Conservation (phyloP, 2,329 filamentous ascomycete genomes). For the Neonectria ditissima region DNA sequence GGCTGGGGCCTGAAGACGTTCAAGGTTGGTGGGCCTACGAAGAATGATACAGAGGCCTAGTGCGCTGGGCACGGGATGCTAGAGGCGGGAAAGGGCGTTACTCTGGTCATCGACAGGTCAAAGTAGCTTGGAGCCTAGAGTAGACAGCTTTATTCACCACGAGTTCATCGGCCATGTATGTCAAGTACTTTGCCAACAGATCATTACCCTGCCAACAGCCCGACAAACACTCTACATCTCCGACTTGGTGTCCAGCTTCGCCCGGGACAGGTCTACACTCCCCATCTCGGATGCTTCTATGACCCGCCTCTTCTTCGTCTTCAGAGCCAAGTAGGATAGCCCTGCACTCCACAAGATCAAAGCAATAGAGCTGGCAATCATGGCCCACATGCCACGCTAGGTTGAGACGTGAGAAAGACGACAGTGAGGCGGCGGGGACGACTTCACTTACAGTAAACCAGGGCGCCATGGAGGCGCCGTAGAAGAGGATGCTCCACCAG, state of each 20-base stretch:
- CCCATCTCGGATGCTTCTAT: slow-evolving; percentile 2
- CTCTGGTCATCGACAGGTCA: too few relatives aligned
- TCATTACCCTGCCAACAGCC: background rate
- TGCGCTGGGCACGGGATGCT: background rate
- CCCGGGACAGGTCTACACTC: background rate
- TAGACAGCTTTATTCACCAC: too few relatives aligned
- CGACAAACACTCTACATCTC: background rate
- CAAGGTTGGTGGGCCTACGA: background rate
- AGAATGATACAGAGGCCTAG: background rate
- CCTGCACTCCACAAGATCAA: slow-evolving; percentile 69
- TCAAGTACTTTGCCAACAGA: background rate
- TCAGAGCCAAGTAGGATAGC: slow-evolving; percentile 55
- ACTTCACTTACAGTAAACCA: slow-evolving; percentile 67
- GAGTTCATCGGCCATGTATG: background rate
- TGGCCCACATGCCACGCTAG: slow-evolving; percentile 77
- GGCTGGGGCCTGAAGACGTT: background rate
- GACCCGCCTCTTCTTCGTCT: slow-evolving; percentile 12
- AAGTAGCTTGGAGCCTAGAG: background rate
- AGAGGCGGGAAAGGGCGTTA: too few relatives aligned
- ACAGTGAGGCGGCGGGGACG: slow-evolving; percentile 8
- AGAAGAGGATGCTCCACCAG: slow-evolving; percentile 81
- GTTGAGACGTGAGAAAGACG: slow-evolving; percentile 16
- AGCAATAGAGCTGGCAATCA: slow-evolving; percentile 73
- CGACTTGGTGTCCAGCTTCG: slow-evolving; percentile 3
- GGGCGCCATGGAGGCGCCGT: slow-evolving; percentile 74